phyloP scores from a whole-genome alignment of 169 alveolate species.

The Blepharisma undulans region DNA sequence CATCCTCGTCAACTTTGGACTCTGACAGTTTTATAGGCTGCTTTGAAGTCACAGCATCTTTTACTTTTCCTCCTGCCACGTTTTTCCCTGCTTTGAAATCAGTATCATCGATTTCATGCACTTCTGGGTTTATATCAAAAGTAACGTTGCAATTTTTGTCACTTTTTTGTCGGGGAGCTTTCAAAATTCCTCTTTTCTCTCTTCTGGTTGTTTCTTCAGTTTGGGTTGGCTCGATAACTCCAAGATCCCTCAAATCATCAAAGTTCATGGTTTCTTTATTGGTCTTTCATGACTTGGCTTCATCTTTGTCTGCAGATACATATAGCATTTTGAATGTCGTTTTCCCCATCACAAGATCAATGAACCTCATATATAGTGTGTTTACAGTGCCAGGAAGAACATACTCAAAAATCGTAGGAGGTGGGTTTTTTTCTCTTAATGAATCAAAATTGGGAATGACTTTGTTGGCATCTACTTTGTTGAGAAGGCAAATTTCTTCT shows the following conservation, averaged over 20 bases:
- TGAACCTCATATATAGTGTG: not conserved
- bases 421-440: not conserved
- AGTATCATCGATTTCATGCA: not conserved
- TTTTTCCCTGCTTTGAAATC: slow-evolving; percentile 26
- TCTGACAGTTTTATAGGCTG: not conserved
- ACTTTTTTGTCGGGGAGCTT: not conserved
- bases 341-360: not conserved
- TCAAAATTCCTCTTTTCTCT: not conserved
- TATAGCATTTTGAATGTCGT: not conserved
- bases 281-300: not conserved
- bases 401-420: not conserved
- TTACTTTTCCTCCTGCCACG: not conserved
- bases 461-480: not conserved
- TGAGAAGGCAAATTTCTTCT: not conserved
- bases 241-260: not conserved
- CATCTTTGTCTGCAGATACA: not conserved
- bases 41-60: slow-evolving; percentile 12
- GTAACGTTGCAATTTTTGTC: not conserved
- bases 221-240: not conserved
- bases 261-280: not conserved
- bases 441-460: not conserved
- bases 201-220: not conserved
- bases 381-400: slow-evolving; percentile 1
- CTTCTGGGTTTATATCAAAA: slow-evolving; percentile 1
- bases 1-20: not conserved